These are phyloP conservation scores for Agaricus subrufescens DNA, from an alignment of 768 basidiomycete genomes.

Conservation along the genomic window DNA sequence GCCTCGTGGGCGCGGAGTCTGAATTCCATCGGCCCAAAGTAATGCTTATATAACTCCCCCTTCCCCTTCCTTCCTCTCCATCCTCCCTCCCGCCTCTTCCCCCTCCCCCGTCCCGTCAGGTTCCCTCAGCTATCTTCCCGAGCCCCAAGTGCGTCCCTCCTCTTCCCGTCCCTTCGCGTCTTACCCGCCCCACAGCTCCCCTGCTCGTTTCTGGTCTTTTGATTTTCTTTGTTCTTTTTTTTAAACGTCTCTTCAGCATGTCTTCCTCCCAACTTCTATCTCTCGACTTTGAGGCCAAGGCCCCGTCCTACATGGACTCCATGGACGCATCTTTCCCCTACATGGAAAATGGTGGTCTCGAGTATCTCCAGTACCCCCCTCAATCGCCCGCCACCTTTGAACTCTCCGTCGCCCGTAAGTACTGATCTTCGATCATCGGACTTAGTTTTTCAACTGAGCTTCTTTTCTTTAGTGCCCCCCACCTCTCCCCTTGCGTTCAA, in stretches of 20 bases:
- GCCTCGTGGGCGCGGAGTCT: conserved; percentile 20
- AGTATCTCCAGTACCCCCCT: conserved; percentile 71
- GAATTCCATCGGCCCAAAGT: conserved; percentile 11
- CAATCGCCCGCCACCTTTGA: conserved; percentile 51
- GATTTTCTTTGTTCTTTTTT: conserved; percentile 21
- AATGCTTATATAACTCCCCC: conserved; percentile 14
- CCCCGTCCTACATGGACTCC: conserved; percentile 43
- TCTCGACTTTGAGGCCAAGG: conserved; percentile 49
- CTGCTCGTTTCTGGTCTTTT: conserved; percentile 20
- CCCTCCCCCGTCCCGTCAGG: conserved; percentile 20
- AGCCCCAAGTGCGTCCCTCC: conserved; percentile 15
- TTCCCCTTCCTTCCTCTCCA: conserved; percentile 17
- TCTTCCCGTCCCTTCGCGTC: conserved; percentile 23
- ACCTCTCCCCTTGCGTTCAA: conserved; percentile 64
- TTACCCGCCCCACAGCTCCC: conserved; percentile 17
- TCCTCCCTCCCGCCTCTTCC: conserved; percentile 26
- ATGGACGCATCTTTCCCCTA: conserved; percentile 43
- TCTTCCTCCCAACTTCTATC: conserved; percentile 29
- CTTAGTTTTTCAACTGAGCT: conserved; percentile 7
- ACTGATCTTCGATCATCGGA: background rate
- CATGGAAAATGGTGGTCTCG: conserved; percentile 45
- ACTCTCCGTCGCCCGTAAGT: conserved; percentile 64
- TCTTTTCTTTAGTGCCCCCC: conserved; percentile 41
- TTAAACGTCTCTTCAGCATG: conserved; percentile 23
- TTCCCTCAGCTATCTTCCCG: conserved; percentile 21